Base-by-base conservation (phyloP, 306 rosid genomes). In the Glycine tomentella region DNA sequence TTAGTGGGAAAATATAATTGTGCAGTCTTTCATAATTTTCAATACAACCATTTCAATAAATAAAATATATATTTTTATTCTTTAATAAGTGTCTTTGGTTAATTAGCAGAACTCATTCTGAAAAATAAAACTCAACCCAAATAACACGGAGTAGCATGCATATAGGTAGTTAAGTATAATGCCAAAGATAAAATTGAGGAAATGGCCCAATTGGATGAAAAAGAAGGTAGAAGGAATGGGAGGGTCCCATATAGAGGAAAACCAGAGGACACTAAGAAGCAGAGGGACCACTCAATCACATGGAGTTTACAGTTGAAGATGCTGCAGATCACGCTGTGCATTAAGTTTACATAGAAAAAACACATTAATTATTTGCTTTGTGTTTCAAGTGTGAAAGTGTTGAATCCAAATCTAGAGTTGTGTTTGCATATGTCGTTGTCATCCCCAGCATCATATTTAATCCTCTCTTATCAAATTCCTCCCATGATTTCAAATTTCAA, bases 241-340 rank as follows among this genome's bases (percentile, higher is more conserved):
- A 61, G 50, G 78, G 78, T 69, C 62, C 71, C 53, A 0, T 7
- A 55, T 25, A 74, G 57, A 42, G 25, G 57, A 74, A 25, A 25
- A 25, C 31, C 11, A 45, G 11, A 7, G 16, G 81, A 75, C 67
- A 69, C 46, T 38, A 16, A 69, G 51, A 40, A 76, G 68, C 70
- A 83, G 14, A 79, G 58, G 87, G 77, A 66, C 72, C 83, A 66
- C 13, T 51, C 14, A 16, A 36, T 72, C 83, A 83, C 83, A 83
- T 79, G 79, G 61, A 20, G 20, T 20, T 20, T 20, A 20, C 20
- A 20, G 20, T 20, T 20, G 20, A 20, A 20, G 20, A 20, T 20
- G 20, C 20, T 46, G 34, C 70, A 74, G 2, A 56, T 67, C 71
- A 67, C 61, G 65, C 57, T 71, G 20, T 20, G 20, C 20, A 20